These are phyloP conservation scores for Andalucia godoyi DNA, from an alignment of 78 protist species.

Conservation along the genomic window DNA sequence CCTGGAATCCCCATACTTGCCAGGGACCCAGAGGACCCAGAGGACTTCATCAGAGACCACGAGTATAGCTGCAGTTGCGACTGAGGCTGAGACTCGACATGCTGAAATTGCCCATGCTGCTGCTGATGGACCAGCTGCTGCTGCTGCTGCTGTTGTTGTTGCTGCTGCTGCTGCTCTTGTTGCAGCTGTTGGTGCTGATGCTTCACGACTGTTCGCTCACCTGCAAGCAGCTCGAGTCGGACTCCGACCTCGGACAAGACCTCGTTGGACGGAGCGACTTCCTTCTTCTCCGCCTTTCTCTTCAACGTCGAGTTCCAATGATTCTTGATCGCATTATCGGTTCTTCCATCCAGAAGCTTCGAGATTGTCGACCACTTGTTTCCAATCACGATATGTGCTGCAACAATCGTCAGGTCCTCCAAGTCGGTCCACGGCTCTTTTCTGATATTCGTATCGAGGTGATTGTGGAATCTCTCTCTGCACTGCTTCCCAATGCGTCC, in stretches of 20 bases:
- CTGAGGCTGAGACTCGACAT: too few relatives aligned
- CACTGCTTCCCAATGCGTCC: slow-evolving; percentile 64
- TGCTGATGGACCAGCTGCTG: too few relatives aligned
- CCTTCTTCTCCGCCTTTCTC: slow-evolving; percentile 14
- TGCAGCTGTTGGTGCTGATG: neutral
- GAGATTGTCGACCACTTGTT: slow-evolving; percentile 82
- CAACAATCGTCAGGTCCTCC: slow-evolving; percentile 63
- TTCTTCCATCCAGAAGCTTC: slow-evolving; percentile 61
- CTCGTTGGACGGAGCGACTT: too few relatives aligned
- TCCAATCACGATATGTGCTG: slow-evolving; percentile 48
- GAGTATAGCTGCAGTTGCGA: too few relatives aligned
- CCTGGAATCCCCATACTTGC: too few relatives aligned
- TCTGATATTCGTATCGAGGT: slow-evolving; percentile 52
- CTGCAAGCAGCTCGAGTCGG: neutral
- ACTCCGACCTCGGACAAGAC: neutral
- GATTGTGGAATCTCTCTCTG: slow-evolving; percentile 80
- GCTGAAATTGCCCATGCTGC: too few relatives aligned
- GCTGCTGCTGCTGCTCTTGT: neutral
- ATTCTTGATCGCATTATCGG: slow-evolving; percentile 86
- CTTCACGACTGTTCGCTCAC: neutral
- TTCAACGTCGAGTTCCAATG: slow-evolving; percentile 84
- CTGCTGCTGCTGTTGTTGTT: neutral
- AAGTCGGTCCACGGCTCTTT: slow-evolving; percentile 64
- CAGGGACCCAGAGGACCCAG: too few relatives aligned
- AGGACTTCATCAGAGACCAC: too few relatives aligned